Evolutionary conservation across 805 yeast species (phyloP), one percentile per base, ranked within the genome.

Genomic region (Yamadazyma nakazawae): DNA sequence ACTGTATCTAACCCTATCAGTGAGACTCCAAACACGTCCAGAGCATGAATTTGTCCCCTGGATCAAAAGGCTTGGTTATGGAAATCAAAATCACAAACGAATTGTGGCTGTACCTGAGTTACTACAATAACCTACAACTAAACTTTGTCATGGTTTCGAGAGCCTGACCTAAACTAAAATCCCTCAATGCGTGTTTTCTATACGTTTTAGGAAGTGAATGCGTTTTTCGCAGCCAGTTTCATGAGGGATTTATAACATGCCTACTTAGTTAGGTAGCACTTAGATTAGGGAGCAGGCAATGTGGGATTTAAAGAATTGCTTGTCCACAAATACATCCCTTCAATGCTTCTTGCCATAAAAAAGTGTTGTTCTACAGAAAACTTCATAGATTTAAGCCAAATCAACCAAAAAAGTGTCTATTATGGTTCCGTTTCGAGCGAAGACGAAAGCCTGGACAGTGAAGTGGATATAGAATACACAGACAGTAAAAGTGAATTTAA

Each of bases 401-500:
- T 74, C 62, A 53, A 86, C 87, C 11, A 65, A 65, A 38, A 91
- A 84, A 10, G 13, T 26, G 4, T 6, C 6, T 30, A 12, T 9
- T 55, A 81, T 78, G 2, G 76, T 75, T 21, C 85, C 81, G 58
- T 77, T 79, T 56, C 76, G 75, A 53, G 64, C 66, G 47, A 60
- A 77, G 31, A 45, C 43, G 44, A 26, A 42, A 18, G 30, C 40
- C 37, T 47, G 50, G 31, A 25, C 5, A 9, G 32, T 32, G 44
- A 34, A 7, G 21, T 11, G 19, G 30, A 37, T 12, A 34, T 17
- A 8, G 16, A n/a, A 34, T 17, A 16, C 10, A 12, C 37, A 8
- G 30, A 21, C 6, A 19, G 17, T n/a, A n/a, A 13, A 12, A 19
- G 28, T 10, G 28, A 17, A 18, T 36, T 19, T 28, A 10, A 19